phyloP scores from a whole-genome alignment of 805 yeast genomes.

The Candida coquimbonensis region DNA sequence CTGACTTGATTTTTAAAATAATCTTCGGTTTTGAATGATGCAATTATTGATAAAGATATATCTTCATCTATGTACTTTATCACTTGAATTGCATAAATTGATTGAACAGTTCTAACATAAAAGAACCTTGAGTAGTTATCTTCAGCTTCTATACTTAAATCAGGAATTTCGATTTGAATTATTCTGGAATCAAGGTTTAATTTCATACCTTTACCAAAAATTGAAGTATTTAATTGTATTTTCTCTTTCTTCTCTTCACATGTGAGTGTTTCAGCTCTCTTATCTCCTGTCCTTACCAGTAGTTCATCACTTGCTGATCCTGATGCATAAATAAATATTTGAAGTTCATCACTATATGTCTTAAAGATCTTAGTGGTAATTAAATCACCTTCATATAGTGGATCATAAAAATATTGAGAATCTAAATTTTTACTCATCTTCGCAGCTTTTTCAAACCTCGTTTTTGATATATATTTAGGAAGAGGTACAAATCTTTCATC shows the following conservation, averaged over 20 bases:
- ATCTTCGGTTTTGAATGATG: slow-evolving; percentile 4
- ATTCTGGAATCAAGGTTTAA: slow-evolving; percentile 31
- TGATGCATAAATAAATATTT: slow-evolving; percentile 3
- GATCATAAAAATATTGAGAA: slow-evolving; percentile 8
- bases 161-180: slow-evolving; percentile 32
- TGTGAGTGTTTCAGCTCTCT: slow-evolving; percentile 1
- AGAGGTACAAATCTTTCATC: background rate
- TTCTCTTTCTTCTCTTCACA: background rate
- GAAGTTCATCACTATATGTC: no score
- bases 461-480: background rate
- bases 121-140: slow-evolving; percentile 21
- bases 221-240: slow-evolving; percentile 4
- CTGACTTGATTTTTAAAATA: slow-evolving; percentile 32
- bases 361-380: no score
- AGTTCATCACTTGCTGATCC: background rate
- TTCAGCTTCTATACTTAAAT: slow-evolving; percentile 13
- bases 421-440: no score
- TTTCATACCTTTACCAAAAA: slow-evolving; percentile 8
- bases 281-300: background rate
- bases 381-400: background rate
- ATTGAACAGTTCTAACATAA: slow-evolving; percentile 33
- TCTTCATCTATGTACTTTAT: background rate
- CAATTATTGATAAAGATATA: background rate
- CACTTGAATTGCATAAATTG: slow-evolving; percentile 29
- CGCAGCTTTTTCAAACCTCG: background rate